Percentiles rank a stretch among this genome's conserved stretches.
Evolutionary conservation across 1,284 basidiomycete genomes (phyloP).

Genomic region (Puccinia triticina): DNA sequence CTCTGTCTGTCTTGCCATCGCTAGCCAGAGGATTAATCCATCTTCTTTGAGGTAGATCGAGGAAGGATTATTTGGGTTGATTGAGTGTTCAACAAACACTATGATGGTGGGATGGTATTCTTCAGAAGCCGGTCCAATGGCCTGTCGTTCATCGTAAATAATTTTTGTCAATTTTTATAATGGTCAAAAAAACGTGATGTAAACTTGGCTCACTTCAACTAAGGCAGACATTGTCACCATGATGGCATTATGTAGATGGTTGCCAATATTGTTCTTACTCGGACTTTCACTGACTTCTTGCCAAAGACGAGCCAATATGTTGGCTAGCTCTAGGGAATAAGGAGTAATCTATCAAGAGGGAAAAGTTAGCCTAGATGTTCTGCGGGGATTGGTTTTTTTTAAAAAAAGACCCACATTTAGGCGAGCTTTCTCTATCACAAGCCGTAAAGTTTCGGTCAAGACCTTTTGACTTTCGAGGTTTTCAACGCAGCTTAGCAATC

Average conservation of each 20-base stretch:
- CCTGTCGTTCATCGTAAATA: constrained; percentile 6
- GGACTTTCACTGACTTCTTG: constrained; percentile 46
- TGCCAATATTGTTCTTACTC: constrained; percentile 38
- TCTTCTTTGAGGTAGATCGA: constrained; percentile 46
- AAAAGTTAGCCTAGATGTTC: not conserved
- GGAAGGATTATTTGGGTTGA: constrained; percentile 34
- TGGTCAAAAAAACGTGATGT: not conserved
- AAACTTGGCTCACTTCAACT: constrained; percentile 30
- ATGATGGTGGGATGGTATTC: constrained; percentile 30
- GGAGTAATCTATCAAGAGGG: constrained; percentile 25
- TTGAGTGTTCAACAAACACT: constrained; percentile 35
- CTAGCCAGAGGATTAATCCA: constrained; percentile 42
- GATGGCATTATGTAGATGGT: constrained; percentile 44
- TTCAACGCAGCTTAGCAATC: constrained; percentile 36
- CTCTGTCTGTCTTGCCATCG: constrained; percentile 31
- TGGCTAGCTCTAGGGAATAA: constrained; percentile 32
- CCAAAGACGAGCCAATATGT: constrained; percentile 37
- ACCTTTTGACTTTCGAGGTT: constrained; percentile 45
- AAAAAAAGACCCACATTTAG: constrained; percentile 8
- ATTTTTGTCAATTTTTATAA: not conserved
- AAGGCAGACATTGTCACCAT: constrained; percentile 40
- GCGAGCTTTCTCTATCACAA: constrained; percentile 42
- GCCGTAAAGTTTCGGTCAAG: constrained; percentile 39
- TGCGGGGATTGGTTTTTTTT: too few relatives aligned
- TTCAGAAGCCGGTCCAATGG: constrained; percentile 24